Base-by-base conservation (phyloP, 768 basidiomycete species). In the Podaxis pistillaris region DNA sequence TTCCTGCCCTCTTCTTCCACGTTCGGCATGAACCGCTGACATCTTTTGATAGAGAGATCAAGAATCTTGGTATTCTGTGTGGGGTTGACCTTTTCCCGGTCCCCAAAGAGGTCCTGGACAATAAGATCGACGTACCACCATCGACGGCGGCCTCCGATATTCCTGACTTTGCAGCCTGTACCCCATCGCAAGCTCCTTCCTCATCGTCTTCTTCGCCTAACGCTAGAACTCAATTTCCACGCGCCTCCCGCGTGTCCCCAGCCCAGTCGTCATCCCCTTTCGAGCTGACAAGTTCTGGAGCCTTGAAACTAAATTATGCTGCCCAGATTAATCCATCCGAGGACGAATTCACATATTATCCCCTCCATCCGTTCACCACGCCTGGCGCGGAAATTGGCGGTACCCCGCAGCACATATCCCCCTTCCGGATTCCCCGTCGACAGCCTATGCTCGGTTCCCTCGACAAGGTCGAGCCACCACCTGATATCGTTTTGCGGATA, bases 31-130 rank as follows among this genome's bases (percentile, higher is more conserved):
- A 37, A 58, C 50, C 51, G 47, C 37, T 56, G 60, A 22, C 53
- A 24, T 38, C 24, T 12, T 12, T 60, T 55, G 40, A 38, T 68
- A 88, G 86, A 58, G 79, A 83, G 49, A 71, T 87, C 47, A 74
- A 81, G 38, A 81, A 80, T 22, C 73, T 84, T 17, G 90, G 89
- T 1, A 77, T 89, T 12, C 75, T 91, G 24, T 91, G 90, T 72
- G 84, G 83, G n/a, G 84, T 86, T 62, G 89, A 90, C 72, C 77
- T 91, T 38, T 91, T 87, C 65, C 83, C 85, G 2, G 81, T 87
- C 4, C 80, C 83, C n/a, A 78, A 78, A 36, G 49, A 58, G 19
- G 28, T 52, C 13, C 41, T 58, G 38, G 66, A 64, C 51, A 53
- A 57, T 22, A 62, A 62, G 8, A 56, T 62, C 2, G 47, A 51